phyloP scores from a whole-genome alignment of 2,329 filamentous ascomycete genomes.

The Penicillium sp. region DNA sequence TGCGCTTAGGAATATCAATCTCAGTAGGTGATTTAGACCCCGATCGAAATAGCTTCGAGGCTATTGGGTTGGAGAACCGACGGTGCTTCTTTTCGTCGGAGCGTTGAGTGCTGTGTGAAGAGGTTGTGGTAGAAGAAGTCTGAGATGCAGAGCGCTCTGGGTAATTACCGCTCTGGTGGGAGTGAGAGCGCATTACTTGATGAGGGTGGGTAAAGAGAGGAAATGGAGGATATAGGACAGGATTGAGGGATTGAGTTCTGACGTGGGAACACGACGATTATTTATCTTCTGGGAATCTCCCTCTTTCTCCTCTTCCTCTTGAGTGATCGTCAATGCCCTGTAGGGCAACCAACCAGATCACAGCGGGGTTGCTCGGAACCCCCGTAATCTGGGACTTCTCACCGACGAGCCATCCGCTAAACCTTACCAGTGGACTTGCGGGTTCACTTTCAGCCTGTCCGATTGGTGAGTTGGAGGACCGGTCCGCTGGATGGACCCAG shows the following conservation, averaged over 20 bases:
- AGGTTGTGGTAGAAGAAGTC: conserved; percentile 18
- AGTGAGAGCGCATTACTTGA: conserved; percentile 18
- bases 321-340: conserved; percentile 7
- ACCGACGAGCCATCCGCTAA: no score
- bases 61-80: conserved; percentile 13
- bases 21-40: conserved; percentile 25
- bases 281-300: conserved; percentile 15
- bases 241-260: neutral
- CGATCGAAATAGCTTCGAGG: conserved; percentile 17
- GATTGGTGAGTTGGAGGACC: no score
- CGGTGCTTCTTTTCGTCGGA: conserved; percentile 16
- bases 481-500: no score
- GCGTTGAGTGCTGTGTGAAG: conserved; percentile 16
- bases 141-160: conserved; percentile 22
- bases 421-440: no score
- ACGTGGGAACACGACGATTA: conserved; percentile 10
- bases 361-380: conserved; percentile 1
- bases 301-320: neutral
- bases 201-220: neutral
- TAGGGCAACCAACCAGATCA: conserved; percentile 27
- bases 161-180: conserved; percentile 8
- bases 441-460: no score
- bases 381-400: no score
- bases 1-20: conserved; percentile 16
- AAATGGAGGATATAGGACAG: neutral